phyloP scores from a whole-genome alignment of 2,329 filamentous ascomycete species.

The Bipolaris gigantea region DNA sequence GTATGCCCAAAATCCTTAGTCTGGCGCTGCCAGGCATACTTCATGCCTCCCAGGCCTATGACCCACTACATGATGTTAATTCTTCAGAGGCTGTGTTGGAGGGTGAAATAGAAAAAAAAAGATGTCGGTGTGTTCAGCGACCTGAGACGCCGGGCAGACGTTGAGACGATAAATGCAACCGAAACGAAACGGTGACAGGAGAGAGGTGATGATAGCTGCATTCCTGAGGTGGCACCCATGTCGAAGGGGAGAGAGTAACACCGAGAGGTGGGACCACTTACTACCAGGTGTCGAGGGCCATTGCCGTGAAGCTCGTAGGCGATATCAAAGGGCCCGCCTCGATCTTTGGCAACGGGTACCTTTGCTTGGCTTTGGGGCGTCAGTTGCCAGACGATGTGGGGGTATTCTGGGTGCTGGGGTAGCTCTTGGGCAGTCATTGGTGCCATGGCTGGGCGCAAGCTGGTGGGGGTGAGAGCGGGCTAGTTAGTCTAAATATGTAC shows the following conservation, averaged over 20 bases:
- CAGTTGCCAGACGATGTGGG: slow-evolving; percentile 68
- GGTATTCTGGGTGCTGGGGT: slow-evolving; percentile 66
- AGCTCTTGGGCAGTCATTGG: slow-evolving; percentile 60
- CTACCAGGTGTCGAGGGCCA: slow-evolving; percentile 71
- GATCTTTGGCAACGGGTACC: slow-evolving; percentile 64
- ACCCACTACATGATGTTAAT: slow-evolving; percentile 61
- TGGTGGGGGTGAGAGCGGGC: slow-evolving; percentile 8
- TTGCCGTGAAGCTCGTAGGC: slow-evolving; percentile 79
- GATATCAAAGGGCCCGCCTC: slow-evolving; percentile 76
- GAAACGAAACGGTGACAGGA: slow-evolving; percentile 41
- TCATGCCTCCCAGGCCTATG: slow-evolving; percentile 74
- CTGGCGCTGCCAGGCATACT: slow-evolving; percentile 77
- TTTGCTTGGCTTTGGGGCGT: slow-evolving; percentile 65
- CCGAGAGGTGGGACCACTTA: slow-evolving; percentile 52
- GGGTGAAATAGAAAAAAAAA: neutral
- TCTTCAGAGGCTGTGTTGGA: neutral
- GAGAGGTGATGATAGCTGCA: slow-evolving; percentile 3
- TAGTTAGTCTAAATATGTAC: no score
- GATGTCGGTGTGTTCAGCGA: slow-evolving; percentile 15
- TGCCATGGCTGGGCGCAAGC: slow-evolving; percentile 14
- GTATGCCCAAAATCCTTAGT: slow-evolving; percentile 80
- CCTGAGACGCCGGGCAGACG: slow-evolving; percentile 31
- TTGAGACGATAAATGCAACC: slow-evolving; percentile 43
- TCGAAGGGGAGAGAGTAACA: slow-evolving; percentile 14
- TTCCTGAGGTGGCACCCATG: slow-evolving; percentile 20